These are phyloP conservation scores for Russula ochroleuca DNA, from an alignment of 768 basidiomycete species.

Conservation along the genomic window DNA sequence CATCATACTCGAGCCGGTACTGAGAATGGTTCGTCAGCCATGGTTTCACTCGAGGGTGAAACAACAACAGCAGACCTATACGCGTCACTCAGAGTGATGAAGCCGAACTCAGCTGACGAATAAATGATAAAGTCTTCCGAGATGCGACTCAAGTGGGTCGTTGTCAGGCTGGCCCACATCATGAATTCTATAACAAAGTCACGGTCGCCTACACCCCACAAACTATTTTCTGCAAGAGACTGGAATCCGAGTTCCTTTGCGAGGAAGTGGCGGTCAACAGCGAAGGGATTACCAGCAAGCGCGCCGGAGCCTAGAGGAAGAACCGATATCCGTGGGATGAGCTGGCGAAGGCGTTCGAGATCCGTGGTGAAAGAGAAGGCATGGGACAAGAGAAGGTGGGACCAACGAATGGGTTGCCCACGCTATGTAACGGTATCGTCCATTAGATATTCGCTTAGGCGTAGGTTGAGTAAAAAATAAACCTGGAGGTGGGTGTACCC, in stretches of 20 bases:
- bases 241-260: conserved; percentile 85
- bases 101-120: conserved; percentile 96
- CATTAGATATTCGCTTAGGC: conserved; percentile 5
- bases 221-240: conserved; percentile 89
- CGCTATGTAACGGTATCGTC: conserved; percentile 50
- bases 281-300: conserved; percentile 94
- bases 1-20: conserved; percentile 99
- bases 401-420: conserved; percentile 98
- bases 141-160: conserved; percentile 91
- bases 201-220: conserved; percentile 95
- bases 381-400: conserved; percentile 92
- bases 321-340: conserved; percentile 86
- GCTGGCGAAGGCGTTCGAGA: conserved; percentile 76
- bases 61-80: conserved; percentile 65
- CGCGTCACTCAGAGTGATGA: conserved; percentile 92
- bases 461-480: conserved; percentile 24
- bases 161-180: conserved; percentile 91
- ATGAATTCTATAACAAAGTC: conserved; percentile 97
- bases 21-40: conserved; percentile 33
- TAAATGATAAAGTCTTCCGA: conserved; percentile 97
- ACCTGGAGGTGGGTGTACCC: conserved; percentile 99
- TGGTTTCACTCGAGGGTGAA: background rate
- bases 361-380: conserved; percentile 91
- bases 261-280: conserved; percentile 89
- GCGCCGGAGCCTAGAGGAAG: conserved; percentile 93